Base-by-base conservation (phyloP, 345 rosid genomes). In the Camelina hispida region DNA sequence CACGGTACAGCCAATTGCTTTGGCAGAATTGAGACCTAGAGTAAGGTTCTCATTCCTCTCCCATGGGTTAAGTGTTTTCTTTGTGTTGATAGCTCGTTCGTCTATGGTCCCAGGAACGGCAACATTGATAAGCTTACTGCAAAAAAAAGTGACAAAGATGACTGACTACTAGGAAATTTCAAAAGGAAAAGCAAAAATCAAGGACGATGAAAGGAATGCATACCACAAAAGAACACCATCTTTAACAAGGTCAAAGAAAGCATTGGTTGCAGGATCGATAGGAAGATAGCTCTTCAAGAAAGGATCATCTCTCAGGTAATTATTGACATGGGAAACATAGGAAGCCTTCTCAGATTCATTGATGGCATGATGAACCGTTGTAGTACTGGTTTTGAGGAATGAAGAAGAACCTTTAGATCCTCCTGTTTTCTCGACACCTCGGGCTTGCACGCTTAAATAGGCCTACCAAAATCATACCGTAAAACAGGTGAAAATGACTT, bases 1-100 rank as follows among this genome's bases (percentile, higher is more conserved):
- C 71, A 95, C 99, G 0, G 97, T 95, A 81, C 99, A 95, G 42
- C 99, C 99, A 78, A 95, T 95, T 64, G 99, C 99, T 83, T 92
- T 95, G 35, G 98, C 97, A 72, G 99, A 95, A 81, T 95, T 95
- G 57, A 95, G 99, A 75, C 94, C 88, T 43, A 95, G 97, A 35
- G 98, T 95, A 76, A 92, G 98, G 66, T 95, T 95, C 79, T 95
- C 99, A 81, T 95, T 95, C 81, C 97, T 89, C 81, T 95, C 99
- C 99, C 99, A 95, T 4, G 98, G 98, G 64, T 95, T 92, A 35
- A 92, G 89, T 42, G 62, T 82, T 58, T 69, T 63, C 83, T 95
- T 95, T 42, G 91, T 90, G 88, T 95, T 95, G 66, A 95, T 88
- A 71, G 99, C 99, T 69, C 99, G 82, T 79, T 95, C 99, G n/a